A percentile compares a stretch with the other conserved stretches of the same genome.
Conservation (phyloP, 2,329 filamentous ascomycete species). For the Aspergillus brunneoviolaceus region DNA sequence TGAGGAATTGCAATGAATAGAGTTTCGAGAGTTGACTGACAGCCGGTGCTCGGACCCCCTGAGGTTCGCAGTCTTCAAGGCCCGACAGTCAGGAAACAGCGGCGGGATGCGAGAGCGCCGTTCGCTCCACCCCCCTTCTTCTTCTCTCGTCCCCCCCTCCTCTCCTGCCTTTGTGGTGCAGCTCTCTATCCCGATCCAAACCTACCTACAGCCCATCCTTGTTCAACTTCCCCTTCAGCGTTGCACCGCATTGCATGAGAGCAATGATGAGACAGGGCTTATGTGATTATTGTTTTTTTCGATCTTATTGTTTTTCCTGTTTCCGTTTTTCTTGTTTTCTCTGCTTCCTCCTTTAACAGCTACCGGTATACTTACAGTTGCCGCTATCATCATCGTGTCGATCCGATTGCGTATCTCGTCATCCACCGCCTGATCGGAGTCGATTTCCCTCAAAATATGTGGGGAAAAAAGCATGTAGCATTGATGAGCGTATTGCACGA, state of each 20-base stretch:
- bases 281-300: neutral
- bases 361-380: neutral
- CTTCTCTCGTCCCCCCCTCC: neutral
- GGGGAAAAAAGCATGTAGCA: neutral
- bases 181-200: constrained; percentile 1
- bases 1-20: neutral
- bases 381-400: neutral
- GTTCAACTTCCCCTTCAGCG: constrained; percentile 5
- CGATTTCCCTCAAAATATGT: neutral
- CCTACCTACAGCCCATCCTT: constrained; percentile 17
- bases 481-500: neutral
- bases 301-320: neutral
- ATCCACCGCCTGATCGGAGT: neutral
- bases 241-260: constrained; percentile 11
- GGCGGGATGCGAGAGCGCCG: constrained; percentile 34
- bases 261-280: neutral
- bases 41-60: constrained; percentile 22
- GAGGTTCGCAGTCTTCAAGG: constrained; percentile 27
- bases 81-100: constrained; percentile 39
- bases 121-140: constrained; percentile 30
- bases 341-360: neutral
- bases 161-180: too few relatives aligned
- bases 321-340: neutral
- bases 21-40: constrained; percentile 12
- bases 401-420: neutral